Conservation (phyloP, 768 basidiomycete species). For the Termitomyces sp. region DNA sequence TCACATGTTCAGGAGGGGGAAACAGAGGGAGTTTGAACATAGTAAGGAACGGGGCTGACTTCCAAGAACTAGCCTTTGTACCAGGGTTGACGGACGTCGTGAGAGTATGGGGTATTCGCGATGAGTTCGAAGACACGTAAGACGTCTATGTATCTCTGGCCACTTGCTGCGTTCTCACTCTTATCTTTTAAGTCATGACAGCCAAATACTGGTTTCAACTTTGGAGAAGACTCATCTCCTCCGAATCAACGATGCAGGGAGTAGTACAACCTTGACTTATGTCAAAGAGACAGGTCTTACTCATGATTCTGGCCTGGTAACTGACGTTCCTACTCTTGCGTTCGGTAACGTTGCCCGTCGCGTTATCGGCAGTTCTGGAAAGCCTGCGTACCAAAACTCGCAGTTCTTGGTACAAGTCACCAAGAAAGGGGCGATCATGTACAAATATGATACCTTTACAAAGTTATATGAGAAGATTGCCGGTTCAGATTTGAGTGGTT, state of each 20-base stretch:
- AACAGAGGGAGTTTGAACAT: constrained; percentile 75
- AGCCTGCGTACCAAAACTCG: constrained; percentile 36
- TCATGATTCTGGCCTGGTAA: constrained; percentile 33
- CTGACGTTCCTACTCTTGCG: constrained; percentile 53
- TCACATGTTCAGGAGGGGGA: constrained; percentile 81
- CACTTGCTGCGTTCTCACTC: not conserved
- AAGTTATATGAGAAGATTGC: constrained; percentile 35
- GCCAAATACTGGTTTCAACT: constrained; percentile 58
- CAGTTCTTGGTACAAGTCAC: constrained; percentile 73
- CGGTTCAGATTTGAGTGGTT: constrained; percentile 27
- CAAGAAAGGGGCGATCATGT: constrained; percentile 42
- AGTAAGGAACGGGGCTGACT: constrained; percentile 78
- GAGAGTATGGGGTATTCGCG: constrained; percentile 56
- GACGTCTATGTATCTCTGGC: constrained; percentile 16
- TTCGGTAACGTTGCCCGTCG: constrained; percentile 49
- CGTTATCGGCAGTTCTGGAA: constrained; percentile 21
- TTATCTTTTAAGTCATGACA: constrained; percentile 26
- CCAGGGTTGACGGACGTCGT: constrained; percentile 53
- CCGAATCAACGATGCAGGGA: constrained; percentile 34
- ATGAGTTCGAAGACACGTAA: constrained; percentile 43
- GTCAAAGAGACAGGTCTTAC: constrained; percentile 25
- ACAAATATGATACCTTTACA: constrained; percentile 47
- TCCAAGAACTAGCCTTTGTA: constrained; percentile 56
- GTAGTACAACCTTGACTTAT: constrained; percentile 34
- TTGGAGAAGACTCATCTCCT: constrained; percentile 50